Evolutionary conservation across 2,329 filamentous ascomycete species (phyloP), one percentile per base, ranked within the genome.

Genomic region (Penicillium aurantiogriseum): DNA sequence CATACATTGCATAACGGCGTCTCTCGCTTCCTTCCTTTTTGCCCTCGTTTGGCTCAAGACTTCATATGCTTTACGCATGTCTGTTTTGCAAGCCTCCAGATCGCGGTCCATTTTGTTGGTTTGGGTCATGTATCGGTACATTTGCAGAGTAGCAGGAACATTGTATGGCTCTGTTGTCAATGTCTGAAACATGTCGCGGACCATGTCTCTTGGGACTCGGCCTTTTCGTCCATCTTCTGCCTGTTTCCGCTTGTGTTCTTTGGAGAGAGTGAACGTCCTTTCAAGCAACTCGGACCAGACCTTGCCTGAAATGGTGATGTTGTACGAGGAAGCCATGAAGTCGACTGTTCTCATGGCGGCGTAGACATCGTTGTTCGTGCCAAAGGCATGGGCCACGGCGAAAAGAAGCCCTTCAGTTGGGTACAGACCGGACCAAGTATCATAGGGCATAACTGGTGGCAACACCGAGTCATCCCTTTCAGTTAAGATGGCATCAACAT

Each of bases 281-380:
- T 85, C 79, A 17, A 92, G 77, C 2, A 93, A 73, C 54, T 87
- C 83, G 8, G 80, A 79, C 90, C 90, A 93, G 19, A 85, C 79
- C 5, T 79, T 69, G 7, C 69, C 65, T 0, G 84, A 74, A 38
- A 93, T 84, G 1, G 76, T 60, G 25, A 93, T 74, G 1, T 76
- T 61, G 71, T 88, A 90, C 7, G 77, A 76, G 1, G 74, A 74
- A 0, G 89, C 87, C 47, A 92, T 71, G 63, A 83, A 83, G 58
- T 88, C 81, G 13, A 92, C 74, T 0, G 88, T 67, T 40, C 82
- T 79, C 27, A 88, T 67, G 13, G 85, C 88, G 2, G 80, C 77
- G 0, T 79, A 69, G 4, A 91, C 78, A 54, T 87, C 80, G 47
- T 83, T 86, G 71, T 88, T 90, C 59, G 80, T 81, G n/a, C 88